Conservation (phyloP, 2,329 filamentous ascomycete species). For the Rhynchosporium agropyri region DNA sequence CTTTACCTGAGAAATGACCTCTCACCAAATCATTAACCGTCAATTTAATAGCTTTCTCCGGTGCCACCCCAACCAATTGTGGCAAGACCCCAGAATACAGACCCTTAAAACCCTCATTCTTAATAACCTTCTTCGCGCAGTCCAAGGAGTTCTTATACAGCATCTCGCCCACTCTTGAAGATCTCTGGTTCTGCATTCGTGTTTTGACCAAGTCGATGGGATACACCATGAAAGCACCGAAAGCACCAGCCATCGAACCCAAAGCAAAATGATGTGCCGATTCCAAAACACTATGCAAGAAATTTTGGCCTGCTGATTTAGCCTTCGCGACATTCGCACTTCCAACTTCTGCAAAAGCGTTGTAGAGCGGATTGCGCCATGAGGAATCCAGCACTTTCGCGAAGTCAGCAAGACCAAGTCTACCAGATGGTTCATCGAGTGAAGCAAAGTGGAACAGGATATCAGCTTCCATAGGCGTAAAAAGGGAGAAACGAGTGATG, state of each 20-base stretch:
- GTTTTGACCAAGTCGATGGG: conserved; percentile 99
- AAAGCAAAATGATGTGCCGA: conserved; percentile 89
- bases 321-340: conserved; percentile 49
- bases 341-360: conserved; percentile 45
- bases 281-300: conserved; percentile 69
- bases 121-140: conserved; percentile 89
- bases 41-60: conserved; percentile 98
- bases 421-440: conserved; percentile 84
- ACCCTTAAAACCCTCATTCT: conserved; percentile 86
- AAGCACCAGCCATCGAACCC: conserved; percentile 88
- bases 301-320: conserved; percentile 55
- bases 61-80: conserved; percentile 96
- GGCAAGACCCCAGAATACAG: conserved; percentile 94
- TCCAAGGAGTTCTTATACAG: conserved; percentile 98
- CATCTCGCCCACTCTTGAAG: conserved; percentile 76
- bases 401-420: conserved; percentile 82
- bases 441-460: conserved; percentile 98
- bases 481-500: conserved; percentile 90
- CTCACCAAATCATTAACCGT: conserved; percentile 96
- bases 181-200: conserved; percentile 95
- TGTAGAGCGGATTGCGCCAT: conserved; percentile 67
- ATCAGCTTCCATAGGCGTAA: conserved; percentile 98
- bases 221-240: conserved; percentile 99
- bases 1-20: conserved; percentile 70
- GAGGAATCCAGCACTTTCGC: conserved; percentile 92